Evolutionary conservation across 1,284 basidiomycete species (phyloP).

Genomic region (Ganoderma resinaceum): DNA sequence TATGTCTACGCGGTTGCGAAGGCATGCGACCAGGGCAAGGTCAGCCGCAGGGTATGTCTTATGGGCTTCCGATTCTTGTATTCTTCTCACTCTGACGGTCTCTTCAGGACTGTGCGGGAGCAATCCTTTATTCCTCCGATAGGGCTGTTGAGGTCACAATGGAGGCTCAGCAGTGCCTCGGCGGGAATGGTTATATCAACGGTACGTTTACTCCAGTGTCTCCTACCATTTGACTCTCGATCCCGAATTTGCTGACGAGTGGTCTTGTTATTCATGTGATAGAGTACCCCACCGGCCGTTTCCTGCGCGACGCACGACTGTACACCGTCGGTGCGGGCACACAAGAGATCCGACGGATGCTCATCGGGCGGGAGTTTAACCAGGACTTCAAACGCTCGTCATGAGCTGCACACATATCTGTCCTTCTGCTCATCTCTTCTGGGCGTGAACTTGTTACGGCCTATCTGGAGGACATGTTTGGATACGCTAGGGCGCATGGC

Average conservation of each 20-base stretch:
- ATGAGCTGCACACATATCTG: conserved; percentile 12
- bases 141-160: conserved; percentile 89
- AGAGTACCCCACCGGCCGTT: conserved; percentile 90
- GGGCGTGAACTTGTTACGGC: neutral
- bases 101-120: conserved; percentile 87
- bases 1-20: conserved; percentile 94
- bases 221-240: neutral
- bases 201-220: conserved; percentile 50
- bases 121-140: conserved; percentile 91
- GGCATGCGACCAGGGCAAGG: conserved; percentile 84
- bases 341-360: conserved; percentile 90
- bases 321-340: conserved; percentile 94
- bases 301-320: conserved; percentile 84
- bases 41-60: conserved; percentile 78
- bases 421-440: neutral
- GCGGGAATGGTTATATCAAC: conserved; percentile 94
- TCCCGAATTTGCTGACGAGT: neutral
- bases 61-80: neutral
- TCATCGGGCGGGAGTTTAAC: conserved; percentile 92
- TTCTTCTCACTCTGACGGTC: neutral
- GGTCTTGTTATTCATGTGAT: neutral
- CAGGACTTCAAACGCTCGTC: conserved; percentile 56
- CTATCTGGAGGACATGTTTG: neutral
- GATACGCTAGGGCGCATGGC: neutral
- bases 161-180: conserved; percentile 91